Base-by-base conservation (phyloP, 352 stramenopile genomes). In the Pythium apleroticum region DNA sequence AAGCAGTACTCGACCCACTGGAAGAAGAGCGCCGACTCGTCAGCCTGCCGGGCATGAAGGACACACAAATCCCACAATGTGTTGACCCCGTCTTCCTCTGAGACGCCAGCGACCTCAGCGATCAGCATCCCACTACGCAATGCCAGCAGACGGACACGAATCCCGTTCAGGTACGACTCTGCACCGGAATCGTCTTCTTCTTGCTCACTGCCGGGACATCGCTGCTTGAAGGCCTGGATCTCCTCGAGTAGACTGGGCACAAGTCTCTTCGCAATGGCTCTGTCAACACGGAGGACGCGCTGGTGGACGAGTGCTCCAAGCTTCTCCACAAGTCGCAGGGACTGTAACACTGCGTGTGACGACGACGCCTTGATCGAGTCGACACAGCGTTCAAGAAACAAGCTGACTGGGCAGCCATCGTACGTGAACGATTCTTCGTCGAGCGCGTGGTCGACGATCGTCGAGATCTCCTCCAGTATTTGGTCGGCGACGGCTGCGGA, bases 1-100 rank as follows among this genome's bases (percentile, higher is more conserved):
- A 86, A 72, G 37, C 81, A 93, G 3, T 88, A 73, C 52, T 88
- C 77, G 57, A 92, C 73, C 85, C 85, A 93, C 27, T 90, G 76
- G 43, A 93, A 93, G 53, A 75, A 90, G 4, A 92, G 65, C 6
- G 83, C 73, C 0, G 74, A 66, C 57, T 91, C 83, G 41, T 88
- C 80, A 19, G 49, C n/a, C 3, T 77, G 27, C 10, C 64, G 64
- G 0, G 77, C 63, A 11, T 77, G 28, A 12, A 69, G 52, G 10
- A 91, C 58, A 43, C 86, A 74, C 22, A 80, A 43, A 9, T 72
- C 17, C 85, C 85, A 93, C 15, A 90, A 17, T 15, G 19, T 8
- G 9, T 53, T 17, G 3, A 70, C 41, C 24, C 59, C 25, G 30
- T 45, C 0, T 31, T 65, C 37, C 9, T 56, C 35, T 1, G 41